These are phyloP conservation scores for Haberlea rhodopensis DNA, from an alignment of 257 asterid species.

Conservation along the genomic window DNA sequence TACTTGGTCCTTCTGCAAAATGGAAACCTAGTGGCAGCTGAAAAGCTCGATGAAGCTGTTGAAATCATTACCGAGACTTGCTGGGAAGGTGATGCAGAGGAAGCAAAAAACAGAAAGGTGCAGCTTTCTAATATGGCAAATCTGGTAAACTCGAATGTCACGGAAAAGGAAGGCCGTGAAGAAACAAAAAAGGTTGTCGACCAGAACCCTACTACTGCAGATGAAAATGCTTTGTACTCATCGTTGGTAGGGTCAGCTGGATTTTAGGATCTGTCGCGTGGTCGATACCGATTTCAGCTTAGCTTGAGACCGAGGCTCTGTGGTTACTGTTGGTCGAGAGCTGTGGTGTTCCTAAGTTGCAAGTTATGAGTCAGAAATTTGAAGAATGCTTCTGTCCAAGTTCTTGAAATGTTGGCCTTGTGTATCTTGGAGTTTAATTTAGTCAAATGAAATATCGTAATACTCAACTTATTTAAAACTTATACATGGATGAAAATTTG, in stretches of 20 bases:
- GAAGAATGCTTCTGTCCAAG: neutral
- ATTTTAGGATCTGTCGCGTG: slow-evolving; percentile 38
- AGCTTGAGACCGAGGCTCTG: neutral
- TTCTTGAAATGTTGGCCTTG: neutral
- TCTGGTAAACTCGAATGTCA: slow-evolving; percentile 37
- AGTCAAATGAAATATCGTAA: neutral
- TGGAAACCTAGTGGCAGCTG: slow-evolving; percentile 50
- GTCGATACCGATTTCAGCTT: neutral
- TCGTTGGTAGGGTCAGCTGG: slow-evolving; percentile 94
- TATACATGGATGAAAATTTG: neutral
- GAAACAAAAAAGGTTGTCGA: slow-evolving; percentile 30
- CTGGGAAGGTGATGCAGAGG: slow-evolving; percentile 87
- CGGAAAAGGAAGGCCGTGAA: slow-evolving; percentile 22
- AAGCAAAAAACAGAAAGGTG: slow-evolving; percentile 62
- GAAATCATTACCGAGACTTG: slow-evolving; percentile 79
- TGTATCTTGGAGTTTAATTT: neutral
- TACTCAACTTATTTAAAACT: neutral
- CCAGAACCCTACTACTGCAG: slow-evolving; percentile 35
- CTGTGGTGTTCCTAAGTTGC: neutral
- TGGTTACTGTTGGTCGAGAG: no score
- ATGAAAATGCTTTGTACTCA: slow-evolving; percentile 82
- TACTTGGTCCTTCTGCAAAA: slow-evolving; percentile 75
- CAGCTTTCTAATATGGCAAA: slow-evolving; percentile 54
- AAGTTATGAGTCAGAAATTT: neutral
- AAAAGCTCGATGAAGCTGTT: slow-evolving; percentile 58